These are phyloP conservation scores for Tilletiopsis washingtonensis DNA, from an alignment of 1,284 basidiomycete genomes.

Conservation along the genomic window DNA sequence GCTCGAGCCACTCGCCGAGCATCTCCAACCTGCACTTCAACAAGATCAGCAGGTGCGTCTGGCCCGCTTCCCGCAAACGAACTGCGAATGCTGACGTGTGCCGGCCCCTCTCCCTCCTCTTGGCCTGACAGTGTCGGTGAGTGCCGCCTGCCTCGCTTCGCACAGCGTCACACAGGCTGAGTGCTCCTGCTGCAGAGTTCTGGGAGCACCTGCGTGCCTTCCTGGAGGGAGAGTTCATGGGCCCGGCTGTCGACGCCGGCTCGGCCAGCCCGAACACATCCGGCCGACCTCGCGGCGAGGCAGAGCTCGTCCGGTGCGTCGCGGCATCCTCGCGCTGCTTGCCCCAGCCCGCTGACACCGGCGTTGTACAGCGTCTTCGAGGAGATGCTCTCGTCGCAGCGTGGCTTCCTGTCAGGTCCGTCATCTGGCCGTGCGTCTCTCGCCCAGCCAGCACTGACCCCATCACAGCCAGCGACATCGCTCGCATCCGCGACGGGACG, in stretches of 20 bases:
- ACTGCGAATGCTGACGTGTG: too few relatives aligned
- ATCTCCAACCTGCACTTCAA: slow-evolving; percentile 38
- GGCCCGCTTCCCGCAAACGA: too few relatives aligned
- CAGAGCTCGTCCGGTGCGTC: slow-evolving; percentile 31
- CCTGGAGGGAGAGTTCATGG: slow-evolving; percentile 35
- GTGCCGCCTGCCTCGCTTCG: background rate
- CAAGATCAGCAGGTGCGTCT: slow-evolving; percentile 20
- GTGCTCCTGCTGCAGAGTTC: slow-evolving; percentile 22
- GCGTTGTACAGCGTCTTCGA: slow-evolving; percentile 25
- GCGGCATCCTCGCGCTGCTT: background rate
- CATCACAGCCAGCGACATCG: slow-evolving; percentile 31
- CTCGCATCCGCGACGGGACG: slow-evolving; percentile 35
- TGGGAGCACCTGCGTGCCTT: slow-evolving; percentile 32
- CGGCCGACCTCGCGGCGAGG: slow-evolving; percentile 23
- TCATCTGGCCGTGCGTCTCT: background rate
- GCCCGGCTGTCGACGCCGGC: slow-evolving; percentile 15
- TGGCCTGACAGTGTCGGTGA: background rate
- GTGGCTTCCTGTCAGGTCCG: slow-evolving; percentile 25
- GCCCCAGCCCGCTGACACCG: background rate
- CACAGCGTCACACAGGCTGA: background rate
- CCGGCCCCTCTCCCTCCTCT: too few relatives aligned
- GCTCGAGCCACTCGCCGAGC: too few relatives aligned
- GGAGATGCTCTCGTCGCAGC: slow-evolving; percentile 43
- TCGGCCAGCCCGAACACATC: slow-evolving; percentile 14
- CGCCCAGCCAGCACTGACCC: background rate